Base-by-base conservation (phyloP, 208 protist species). In the Trypanosoma cruzi region DNA sequence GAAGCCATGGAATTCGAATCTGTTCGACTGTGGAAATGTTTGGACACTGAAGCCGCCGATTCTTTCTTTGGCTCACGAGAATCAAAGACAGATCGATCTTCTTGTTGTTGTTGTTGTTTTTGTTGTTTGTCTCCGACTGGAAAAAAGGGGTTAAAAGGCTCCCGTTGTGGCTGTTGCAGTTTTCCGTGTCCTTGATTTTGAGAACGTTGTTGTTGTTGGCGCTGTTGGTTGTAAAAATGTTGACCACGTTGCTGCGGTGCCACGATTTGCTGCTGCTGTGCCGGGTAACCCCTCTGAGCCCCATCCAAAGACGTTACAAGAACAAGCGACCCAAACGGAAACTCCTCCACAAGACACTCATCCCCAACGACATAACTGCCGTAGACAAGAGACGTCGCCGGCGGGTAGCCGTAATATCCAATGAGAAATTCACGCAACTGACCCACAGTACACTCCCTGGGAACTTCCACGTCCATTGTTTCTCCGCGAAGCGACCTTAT, bases 241-340 rank as follows among this genome's bases (percentile, higher is more conserved):
- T 57, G 61, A 37, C 68, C 29, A 18, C 53, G 29, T 22, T 69
- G 50, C 34, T 67, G 50, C 32, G 32, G 34, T 34, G 18, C 16
- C 36, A 40, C 10, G 6, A 40, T 13, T 4, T 4, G 36, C 36
- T 40, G 6, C 36, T 40, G 36, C 36, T 44, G 40, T 14, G 40
- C 40, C 40, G 1, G 40, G 40, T 18, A 44, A 16, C 40, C 10
- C 40, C 40, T 20, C 26, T 54, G 52, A 20, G 20, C 6, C 18
- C 2, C 18, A 26, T 46, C 72, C 0, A 26, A 37, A 10, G 84
- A 77, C 1, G 58, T 81, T 34, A 73, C 81, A 34, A 95, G 82
- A 24, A 91, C 75, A 42, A 95, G 80, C 7, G 80, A 79, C 20
- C 85, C 90, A 61, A 78, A 89, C 14, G 87, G 85, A 72, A 86